A percentile compares a stretch with the other conserved stretches of the same genome.
These are phyloP conservation scores for Litchi chinensis DNA, from an alignment of 345 rosid species.

Conservation along the genomic window DNA sequence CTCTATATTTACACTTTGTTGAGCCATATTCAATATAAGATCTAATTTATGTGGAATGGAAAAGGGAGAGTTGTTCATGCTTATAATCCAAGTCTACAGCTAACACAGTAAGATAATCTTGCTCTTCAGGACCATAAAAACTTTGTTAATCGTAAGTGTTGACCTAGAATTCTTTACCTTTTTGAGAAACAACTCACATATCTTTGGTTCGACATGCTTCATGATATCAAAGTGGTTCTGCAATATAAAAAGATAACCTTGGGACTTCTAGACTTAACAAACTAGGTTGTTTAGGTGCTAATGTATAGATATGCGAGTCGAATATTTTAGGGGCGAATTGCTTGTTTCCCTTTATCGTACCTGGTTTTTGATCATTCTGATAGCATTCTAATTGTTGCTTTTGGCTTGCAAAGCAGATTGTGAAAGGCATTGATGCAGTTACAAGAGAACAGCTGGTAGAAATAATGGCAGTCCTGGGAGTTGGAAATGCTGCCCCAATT, in stretches of 20 bases:
- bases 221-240: not conserved
- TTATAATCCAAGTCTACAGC: not conserved
- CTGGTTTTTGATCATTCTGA: not conserved
- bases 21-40: not conserved
- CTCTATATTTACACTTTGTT: not conserved
- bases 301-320: not conserved
- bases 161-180: not conserved
- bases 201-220: not conserved
- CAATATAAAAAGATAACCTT: not conserved
- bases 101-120: not conserved
- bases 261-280: not conserved
- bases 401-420: conserved; percentile 56
- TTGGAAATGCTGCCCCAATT: conserved; percentile 62
- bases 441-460: conserved; percentile 88
- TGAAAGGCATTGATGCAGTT: conserved; percentile 92
- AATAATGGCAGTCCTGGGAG: conserved; percentile 65
- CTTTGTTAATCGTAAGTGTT: not conserved
- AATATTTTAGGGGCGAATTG: not conserved
- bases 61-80: not conserved
- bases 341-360: not conserved
- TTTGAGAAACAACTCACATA: not conserved
- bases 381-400: conserved; percentile 12
- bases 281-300: not conserved
- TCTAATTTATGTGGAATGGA: not conserved
- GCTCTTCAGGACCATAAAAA: not conserved